Conservation (phyloP, 306 rosid genomes). For the Inga laurina region DNA sequence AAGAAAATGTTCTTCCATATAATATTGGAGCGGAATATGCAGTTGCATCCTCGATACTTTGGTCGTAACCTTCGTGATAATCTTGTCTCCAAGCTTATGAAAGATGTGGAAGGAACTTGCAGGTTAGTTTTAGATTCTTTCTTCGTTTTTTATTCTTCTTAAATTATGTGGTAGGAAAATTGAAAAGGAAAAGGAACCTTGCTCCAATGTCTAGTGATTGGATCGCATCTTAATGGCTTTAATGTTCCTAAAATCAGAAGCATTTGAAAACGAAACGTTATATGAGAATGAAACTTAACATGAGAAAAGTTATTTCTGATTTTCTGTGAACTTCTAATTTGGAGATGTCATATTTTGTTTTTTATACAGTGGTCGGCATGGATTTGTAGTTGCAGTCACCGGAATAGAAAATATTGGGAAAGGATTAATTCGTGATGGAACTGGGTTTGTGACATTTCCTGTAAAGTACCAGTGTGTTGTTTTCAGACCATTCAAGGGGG, state of each 20-base stretch:
- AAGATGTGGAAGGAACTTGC: slow-evolving; percentile 98
- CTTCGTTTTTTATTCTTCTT: not conserved
- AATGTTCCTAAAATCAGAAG: not conserved
- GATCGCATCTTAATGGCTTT: not conserved
- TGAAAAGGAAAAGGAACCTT: not conserved
- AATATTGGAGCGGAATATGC: slow-evolving; percentile 93
- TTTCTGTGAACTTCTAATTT: not conserved
- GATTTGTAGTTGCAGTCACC: slow-evolving; percentile 92
- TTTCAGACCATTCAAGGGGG: slow-evolving; percentile 94
- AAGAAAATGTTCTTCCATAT: slow-evolving; percentile 84
- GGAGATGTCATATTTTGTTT: slow-evolving; percentile 1
- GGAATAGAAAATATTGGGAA: slow-evolving; percentile 89
- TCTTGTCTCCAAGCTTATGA: slow-evolving; percentile 89
- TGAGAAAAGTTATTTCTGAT: not conserved
- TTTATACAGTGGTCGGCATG: slow-evolving; percentile 82
- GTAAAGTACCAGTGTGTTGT: slow-evolving; percentile 97
- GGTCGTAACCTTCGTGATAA: slow-evolving; percentile 91
- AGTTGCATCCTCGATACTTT: slow-evolving; percentile 93
- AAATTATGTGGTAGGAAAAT: not conserved
- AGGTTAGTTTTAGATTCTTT: slow-evolving; percentile 42
- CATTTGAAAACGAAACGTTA: not conserved
- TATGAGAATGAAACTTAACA: not conserved
- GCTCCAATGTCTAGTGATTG: not conserved
- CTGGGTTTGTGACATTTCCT: slow-evolving; percentile 93
- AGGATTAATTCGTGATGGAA: slow-evolving; percentile 88